phyloP scores from a whole-genome alignment of 805 yeast genomes.

The Barnettozyma sp. region DNA sequence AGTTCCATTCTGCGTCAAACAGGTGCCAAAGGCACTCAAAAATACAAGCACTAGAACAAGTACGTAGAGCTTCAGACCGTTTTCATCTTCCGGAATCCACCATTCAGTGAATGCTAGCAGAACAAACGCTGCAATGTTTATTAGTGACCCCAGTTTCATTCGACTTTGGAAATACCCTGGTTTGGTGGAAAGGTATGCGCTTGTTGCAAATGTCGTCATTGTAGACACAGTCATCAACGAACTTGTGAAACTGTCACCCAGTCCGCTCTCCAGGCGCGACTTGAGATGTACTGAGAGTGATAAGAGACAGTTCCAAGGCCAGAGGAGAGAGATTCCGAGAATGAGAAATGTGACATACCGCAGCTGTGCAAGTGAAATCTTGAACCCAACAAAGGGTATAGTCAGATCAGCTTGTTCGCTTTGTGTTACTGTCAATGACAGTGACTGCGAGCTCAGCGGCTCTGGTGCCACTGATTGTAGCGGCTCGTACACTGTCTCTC shows the following conservation, averaged over 20 bases:
- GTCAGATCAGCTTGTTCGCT: not conserved
- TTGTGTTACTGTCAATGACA: conserved; percentile 1
- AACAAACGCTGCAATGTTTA: conserved; percentile 52
- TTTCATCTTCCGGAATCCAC: conserved; percentile 14
- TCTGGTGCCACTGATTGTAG: conserved; percentile 2
- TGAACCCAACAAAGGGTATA: not conserved
- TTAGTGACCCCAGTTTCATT: conserved; percentile 50
- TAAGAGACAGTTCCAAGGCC: conserved; percentile 96
- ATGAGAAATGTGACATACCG: conserved; percentile 53
- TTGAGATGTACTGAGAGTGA: conserved; percentile 77
- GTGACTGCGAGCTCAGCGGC: not conserved
- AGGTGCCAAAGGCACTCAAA: conserved; percentile 65
- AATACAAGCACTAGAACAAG: conserved; percentile 58
- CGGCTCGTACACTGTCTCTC: not conserved
- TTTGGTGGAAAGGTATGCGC: conserved; percentile 54
- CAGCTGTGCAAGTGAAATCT: conserved; percentile 14
- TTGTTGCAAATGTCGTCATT: conserved; percentile 51
- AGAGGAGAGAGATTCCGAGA: conserved; percentile 72
- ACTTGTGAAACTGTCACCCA: conserved; percentile 51
- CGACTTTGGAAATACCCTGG: conserved; percentile 59
- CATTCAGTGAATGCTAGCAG: conserved; percentile 22
- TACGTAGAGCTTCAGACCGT: conserved; percentile 29
- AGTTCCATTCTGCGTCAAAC: conserved; percentile 82
- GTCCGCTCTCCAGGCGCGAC: conserved; percentile 44
- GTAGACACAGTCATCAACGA: conserved; percentile 88